Evolutionary conservation across 164 flowering plant species (phyloP).

Genomic region (Piper longum): DNA sequence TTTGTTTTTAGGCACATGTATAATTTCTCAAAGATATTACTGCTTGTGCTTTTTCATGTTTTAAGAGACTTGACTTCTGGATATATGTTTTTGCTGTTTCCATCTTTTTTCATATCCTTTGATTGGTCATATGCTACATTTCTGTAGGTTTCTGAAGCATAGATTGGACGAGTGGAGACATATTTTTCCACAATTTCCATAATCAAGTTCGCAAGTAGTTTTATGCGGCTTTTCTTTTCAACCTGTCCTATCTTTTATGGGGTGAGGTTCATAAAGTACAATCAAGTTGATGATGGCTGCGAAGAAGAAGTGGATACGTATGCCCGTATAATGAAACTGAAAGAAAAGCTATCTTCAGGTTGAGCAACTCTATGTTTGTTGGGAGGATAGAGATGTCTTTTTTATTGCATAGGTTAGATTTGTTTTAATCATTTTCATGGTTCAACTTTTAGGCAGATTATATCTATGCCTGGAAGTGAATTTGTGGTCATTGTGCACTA

Average conservation of each 20-base stretch:
- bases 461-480: constrained; percentile 89
- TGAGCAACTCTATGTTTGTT: background rate
- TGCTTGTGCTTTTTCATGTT: no score
- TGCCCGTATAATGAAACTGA: background rate
- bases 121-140: background rate
- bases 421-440: constrained; percentile 3
- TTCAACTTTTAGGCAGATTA: constrained; percentile 16
- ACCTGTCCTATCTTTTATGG: background rate
- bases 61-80: background rate
- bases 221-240: no score
- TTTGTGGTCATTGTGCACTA: constrained; percentile 69
- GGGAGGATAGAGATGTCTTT: background rate
- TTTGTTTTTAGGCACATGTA: no score
- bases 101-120: no score
- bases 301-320: background rate
- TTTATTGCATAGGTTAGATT: background rate
- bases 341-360: background rate
- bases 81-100: background rate
- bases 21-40: no score
- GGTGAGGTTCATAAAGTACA: background rate
- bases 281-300: background rate
- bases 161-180: background rate
- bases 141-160: background rate
- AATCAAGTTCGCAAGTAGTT: background rate
- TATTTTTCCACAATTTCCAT: background rate